Base-by-base conservation (phyloP, 805 yeast genomes). In the Dipodascopsis tothii region DNA sequence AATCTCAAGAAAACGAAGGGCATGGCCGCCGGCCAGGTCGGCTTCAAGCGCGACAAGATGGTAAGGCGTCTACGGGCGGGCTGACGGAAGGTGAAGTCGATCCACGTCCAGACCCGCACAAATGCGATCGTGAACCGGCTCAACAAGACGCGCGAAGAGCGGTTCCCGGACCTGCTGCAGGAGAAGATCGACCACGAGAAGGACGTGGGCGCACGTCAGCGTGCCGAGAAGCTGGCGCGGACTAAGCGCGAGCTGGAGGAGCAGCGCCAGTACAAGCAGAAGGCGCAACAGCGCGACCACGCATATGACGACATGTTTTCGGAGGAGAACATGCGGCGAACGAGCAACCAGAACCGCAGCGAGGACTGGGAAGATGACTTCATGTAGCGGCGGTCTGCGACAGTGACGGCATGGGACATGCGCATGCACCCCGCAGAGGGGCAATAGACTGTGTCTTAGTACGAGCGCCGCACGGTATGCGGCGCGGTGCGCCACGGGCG, bases 11-110 rank as follows among this genome's bases (percentile, higher is more conserved):
- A 80, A 52, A 76, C 76, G 40, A 80, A 80, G 11, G 74, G 74
- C 23, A 83, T 82, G 92, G 85, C 75, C 38, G 75, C 74, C 3
- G 94, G 94, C 3, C 84, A 85, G 39, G 94, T 84, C 4, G 75
- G 84, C 1, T 84, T 82, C 61, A 74, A 79, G 45, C 77, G 80
- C 46, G 71, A 69, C 2, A 75, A 72, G 48, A 21, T 53, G 33
- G 51, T 46, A 11, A n/a, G 36, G 14, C 14, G 27, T 19, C 7
- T 21, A n/a, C 38, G 9, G 6, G 19, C 7, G 14, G 7, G 6
- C 38, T 6, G 9, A 5, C 20, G n/a, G 16, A 63, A 66, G 40
- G 78, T 81, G 20, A 73, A 67, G 48, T 71, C 75, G 49, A 62
- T 75, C 23, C 71, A 68, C 48, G 72, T 84, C 25, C 72, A 69